Evolutionary conservation across 1,284 basidiomycete genomes (phyloP).

Genomic region (Heterobasidion annosum): DNA sequence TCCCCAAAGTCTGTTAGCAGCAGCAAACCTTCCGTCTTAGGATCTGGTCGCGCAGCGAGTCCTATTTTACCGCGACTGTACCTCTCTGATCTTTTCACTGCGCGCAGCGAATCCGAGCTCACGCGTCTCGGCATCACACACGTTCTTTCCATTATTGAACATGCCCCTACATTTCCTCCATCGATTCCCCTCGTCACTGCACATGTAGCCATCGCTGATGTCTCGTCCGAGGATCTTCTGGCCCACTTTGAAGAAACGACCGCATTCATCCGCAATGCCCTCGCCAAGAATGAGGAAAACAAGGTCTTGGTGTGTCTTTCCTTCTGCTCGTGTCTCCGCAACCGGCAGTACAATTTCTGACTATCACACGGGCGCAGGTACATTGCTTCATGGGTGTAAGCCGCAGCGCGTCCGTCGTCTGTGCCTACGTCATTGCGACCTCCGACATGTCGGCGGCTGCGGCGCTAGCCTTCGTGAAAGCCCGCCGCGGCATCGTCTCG

Average conservation of each 20-base stretch:
- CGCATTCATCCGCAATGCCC: slow-evolving; percentile 26
- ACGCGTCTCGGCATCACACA: slow-evolving; percentile 29
- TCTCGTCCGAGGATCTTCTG: slow-evolving; percentile 20
- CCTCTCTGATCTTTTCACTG: slow-evolving; percentile 54
- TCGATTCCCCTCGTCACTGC: slow-evolving; percentile 18
- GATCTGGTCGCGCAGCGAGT: slow-evolving; percentile 24
- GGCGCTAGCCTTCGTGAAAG: slow-evolving; percentile 21
- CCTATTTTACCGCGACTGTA: slow-evolving; percentile 55
- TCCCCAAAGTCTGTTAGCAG: not conserved
- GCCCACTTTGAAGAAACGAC: slow-evolving; percentile 25
- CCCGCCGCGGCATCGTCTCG: slow-evolving; percentile 20
- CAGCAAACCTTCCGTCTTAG: not conserved
- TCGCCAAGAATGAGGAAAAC: slow-evolving; percentile 33
- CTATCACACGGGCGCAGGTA: slow-evolving; percentile 23
- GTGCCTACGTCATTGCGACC: slow-evolving; percentile 41
- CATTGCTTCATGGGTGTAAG: slow-evolving; percentile 50
- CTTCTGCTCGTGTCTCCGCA: slow-evolving; percentile 3
- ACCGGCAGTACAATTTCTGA: too few relatives aligned
- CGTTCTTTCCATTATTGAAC: slow-evolving; percentile 26
- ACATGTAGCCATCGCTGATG: slow-evolving; percentile 23
- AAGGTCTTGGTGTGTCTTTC: slow-evolving; percentile 46
- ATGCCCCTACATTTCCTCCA: slow-evolving; percentile 29
- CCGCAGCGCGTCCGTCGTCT: slow-evolving; percentile 41
- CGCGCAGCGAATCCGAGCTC: slow-evolving; percentile 36
- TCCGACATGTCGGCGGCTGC: slow-evolving; percentile 20